These are phyloP conservation scores for Gomphus sp. DNA, from an alignment of 1,284 basidiomycete species.

Conservation along the genomic window DNA sequence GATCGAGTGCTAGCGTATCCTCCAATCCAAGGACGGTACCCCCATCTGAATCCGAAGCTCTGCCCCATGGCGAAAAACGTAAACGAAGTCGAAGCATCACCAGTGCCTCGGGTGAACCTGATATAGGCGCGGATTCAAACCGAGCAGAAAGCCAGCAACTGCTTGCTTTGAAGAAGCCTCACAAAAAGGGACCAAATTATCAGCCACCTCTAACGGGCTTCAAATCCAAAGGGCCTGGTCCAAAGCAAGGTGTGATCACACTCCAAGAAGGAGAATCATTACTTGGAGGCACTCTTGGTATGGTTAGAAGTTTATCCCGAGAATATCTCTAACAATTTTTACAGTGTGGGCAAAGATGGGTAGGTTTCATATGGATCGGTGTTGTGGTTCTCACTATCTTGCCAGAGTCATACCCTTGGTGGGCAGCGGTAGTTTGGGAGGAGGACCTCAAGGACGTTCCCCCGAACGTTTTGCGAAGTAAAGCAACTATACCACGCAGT, in stretches of 20 bases:
- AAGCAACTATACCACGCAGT: conserved; percentile 22
- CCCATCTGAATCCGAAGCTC: not conserved
- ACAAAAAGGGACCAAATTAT: not conserved
- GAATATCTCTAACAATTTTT: not conserved
- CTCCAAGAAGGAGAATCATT: conserved; percentile 22
- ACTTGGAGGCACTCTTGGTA: conserved; percentile 30
- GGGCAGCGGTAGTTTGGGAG: conserved; percentile 53
- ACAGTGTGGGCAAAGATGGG: conserved; percentile 61
- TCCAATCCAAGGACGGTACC: not conserved
- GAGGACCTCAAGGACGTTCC: conserved; percentile 45
- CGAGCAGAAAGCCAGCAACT: not conserved
- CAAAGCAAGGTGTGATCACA: conserved; percentile 16
- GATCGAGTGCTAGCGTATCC: not conserved
- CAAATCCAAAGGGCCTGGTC: conserved; percentile 2
- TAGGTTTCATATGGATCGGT: conserved; percentile 20
- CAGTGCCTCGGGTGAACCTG: not conserved
- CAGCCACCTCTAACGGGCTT: not conserved
- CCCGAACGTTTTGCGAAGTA: conserved; percentile 31
- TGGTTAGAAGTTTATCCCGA: conserved; percentile 6
- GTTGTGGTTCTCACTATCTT: not conserved
- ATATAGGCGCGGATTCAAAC: not conserved
- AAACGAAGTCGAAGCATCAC: not conserved
- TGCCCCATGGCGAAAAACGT: not conserved
- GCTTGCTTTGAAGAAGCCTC: not conserved
- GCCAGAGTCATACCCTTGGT: conserved; percentile 54